Percentiles rank a stretch among this genome's conserved stretches.
These are phyloP conservation scores for Kluyveromyces starmeri DNA, from an alignment of 805 yeast species.

Conservation along the genomic window DNA sequence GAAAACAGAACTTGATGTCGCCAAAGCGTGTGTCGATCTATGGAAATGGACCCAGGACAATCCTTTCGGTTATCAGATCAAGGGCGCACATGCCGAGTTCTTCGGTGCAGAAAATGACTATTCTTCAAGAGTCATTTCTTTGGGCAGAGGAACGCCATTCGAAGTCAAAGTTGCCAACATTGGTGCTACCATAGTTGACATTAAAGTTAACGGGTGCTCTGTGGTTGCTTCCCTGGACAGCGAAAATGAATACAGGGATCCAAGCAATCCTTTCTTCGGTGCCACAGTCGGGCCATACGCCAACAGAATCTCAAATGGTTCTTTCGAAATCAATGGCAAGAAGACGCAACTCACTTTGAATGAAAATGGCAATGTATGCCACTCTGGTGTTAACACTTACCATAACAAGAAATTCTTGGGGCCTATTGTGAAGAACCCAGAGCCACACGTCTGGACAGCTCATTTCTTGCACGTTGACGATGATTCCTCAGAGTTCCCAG, in stretches of 20 bases:
- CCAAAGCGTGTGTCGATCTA: conserved; percentile 58
- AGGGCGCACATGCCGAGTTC: conserved; percentile 19
- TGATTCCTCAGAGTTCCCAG: conserved; percentile 55
- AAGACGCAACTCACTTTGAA: conserved; percentile 36
- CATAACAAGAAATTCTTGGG: conserved; percentile 44
- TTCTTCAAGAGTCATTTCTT: conserved; percentile 22
- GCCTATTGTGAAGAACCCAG: conserved; percentile 36
- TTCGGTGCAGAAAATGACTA: conserved; percentile 14
- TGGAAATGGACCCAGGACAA: conserved; percentile 72
- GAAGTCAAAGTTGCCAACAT: conserved; percentile 38
- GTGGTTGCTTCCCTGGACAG: conserved; percentile 34
- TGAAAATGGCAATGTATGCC: conserved; percentile 38
- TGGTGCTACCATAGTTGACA: conserved; percentile 43
- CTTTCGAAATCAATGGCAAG: conserved; percentile 34
- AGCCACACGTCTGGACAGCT: conserved; percentile 25
- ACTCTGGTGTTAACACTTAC: conserved; percentile 47
- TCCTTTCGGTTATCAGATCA: conserved; percentile 48
- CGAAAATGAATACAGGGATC: conserved; percentile 24
- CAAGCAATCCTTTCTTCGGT: conserved; percentile 46
- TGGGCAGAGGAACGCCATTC: conserved; percentile 27
- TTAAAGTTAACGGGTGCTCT: conserved; percentile 32
- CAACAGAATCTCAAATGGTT: conserved; percentile 44
- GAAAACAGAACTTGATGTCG: conserved; percentile 47
- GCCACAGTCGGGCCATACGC: conserved; percentile 61
- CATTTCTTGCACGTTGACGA: conserved; percentile 39